These are phyloP conservation scores for Diaporthe helianthi DNA, from an alignment of 2,329 filamentous ascomycete species.

Conservation along the genomic window DNA sequence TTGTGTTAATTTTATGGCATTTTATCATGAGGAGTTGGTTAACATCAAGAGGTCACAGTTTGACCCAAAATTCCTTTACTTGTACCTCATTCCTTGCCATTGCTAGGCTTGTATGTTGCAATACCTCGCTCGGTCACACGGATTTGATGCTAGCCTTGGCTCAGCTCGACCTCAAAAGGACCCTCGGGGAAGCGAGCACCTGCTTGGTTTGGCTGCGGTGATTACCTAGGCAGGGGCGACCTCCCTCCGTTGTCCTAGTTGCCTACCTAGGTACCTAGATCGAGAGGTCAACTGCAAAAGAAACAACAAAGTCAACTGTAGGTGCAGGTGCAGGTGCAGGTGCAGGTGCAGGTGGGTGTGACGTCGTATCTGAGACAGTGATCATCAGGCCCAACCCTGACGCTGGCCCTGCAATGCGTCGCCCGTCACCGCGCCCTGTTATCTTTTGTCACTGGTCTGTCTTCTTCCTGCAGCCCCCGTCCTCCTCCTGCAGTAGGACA, in stretches of 20 bases:
- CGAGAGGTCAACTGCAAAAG: neutral
- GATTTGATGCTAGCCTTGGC: neutral
- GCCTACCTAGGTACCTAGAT: no score
- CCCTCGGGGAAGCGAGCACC: no score
- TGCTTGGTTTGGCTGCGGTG: neutral
- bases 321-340: neutral
- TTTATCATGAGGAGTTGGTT: neutral
- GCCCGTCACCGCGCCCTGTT: no score
- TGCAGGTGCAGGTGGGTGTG: no score
- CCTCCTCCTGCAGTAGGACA: neutral
- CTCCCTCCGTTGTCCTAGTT: neutral
- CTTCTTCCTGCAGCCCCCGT: neutral
- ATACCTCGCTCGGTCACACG: no score
- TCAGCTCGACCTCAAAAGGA: neutral
- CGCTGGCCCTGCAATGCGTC: neutral
- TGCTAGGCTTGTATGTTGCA: neutral
- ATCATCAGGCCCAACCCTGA: neutral
- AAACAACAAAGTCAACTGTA: neutral
- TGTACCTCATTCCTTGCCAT: neutral
- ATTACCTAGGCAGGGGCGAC: neutral
- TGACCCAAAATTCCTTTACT: neutral
- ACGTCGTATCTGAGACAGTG: constrained; percentile 11
- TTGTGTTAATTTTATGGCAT: constrained; percentile 3
- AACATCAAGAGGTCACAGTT: neutral
- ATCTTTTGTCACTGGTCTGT: neutral